Evolutionary conservation across 495 filamentous ascomycete genomes (phyloP), one percentile per base, ranked within the genome.

Genomic region (Baudoinia panamericana): DNA sequence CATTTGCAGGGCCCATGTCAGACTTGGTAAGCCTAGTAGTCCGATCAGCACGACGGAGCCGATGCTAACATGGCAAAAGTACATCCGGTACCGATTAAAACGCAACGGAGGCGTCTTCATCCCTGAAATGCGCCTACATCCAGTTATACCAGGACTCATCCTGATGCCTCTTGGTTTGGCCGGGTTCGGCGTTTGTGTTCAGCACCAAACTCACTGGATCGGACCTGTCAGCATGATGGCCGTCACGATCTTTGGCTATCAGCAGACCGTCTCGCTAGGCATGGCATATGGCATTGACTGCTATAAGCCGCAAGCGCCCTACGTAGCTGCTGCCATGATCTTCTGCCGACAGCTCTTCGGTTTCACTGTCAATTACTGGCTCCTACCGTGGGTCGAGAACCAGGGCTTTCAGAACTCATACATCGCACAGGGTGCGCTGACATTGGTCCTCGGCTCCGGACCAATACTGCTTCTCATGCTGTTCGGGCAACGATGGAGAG

Each of bases 281-380:
- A 34, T 34, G 31, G 31, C 17, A 16, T 34, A 34, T 16, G 31
- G 31, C 17, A 34, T n/a, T 15, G 31, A 34, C 31, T 34, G 31
- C 17, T 34, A 34, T 15, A 34, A 34, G 31, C 31, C 31, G 11
- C 31, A 34, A 34, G 31, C 31, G 7, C 31, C 31, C 8, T 34
- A 34, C 15, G 31, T 34, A 7, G 31, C 31, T 34, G 31, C 31
- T 9, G 31, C 31, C 8, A 34, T 34, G 31, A 16, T 34, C 8
- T 34, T 34, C 15, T 34, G 31, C 15, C 31, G 31, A 8, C 17
- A 34, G 17, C 11, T n/a, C 8, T 34, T 34, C 17, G 31, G 31
- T 15, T 34, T 34, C 31, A 34, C 31, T 9, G 31, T 34, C 11
- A 34, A 34, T 16, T 34, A n/a, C 31, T 34, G 31, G 31, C 26